These are phyloP conservation scores for Phytopythium boreale DNA, from an alignment of 352 stramenopile genomes.

Conservation along the genomic window DNA sequence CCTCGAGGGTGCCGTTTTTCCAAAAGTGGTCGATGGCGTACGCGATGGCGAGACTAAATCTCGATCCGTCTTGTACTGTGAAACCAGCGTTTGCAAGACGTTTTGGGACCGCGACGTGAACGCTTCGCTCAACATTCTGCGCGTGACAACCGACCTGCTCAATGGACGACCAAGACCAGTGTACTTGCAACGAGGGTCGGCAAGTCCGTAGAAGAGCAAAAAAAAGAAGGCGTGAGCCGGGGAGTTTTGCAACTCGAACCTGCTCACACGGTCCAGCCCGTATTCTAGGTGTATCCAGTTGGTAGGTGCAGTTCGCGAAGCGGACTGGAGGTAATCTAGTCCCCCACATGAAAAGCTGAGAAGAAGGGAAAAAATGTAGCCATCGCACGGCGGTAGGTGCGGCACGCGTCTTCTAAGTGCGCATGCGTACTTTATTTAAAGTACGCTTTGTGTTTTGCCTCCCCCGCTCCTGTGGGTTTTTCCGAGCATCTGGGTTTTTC, in stretches of 20 bases:
- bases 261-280: background rate
- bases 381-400: no score
- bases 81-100: background rate
- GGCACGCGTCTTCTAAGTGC: no score
- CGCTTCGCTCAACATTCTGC: slow-evolving; percentile 3
- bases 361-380: background rate
- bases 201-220: background rate
- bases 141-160: background rate
- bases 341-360: no score
- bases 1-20: background rate
- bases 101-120: slow-evolving; percentile 4
- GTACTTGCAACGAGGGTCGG: background rate
- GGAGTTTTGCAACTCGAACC: background rate
- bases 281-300: background rate
- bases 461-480: no score
- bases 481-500: no score
- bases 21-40: background rate
- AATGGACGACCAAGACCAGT: background rate
- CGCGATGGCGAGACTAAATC: background rate
- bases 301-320: background rate
- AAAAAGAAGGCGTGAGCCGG: background rate
- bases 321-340: background rate
- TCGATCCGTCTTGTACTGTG: background rate
- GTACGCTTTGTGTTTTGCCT: no score
- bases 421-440: no score